phyloP scores from a whole-genome alignment of 2,329 filamentous ascomycete genomes.

The Rasamsonia emersonii region DNA sequence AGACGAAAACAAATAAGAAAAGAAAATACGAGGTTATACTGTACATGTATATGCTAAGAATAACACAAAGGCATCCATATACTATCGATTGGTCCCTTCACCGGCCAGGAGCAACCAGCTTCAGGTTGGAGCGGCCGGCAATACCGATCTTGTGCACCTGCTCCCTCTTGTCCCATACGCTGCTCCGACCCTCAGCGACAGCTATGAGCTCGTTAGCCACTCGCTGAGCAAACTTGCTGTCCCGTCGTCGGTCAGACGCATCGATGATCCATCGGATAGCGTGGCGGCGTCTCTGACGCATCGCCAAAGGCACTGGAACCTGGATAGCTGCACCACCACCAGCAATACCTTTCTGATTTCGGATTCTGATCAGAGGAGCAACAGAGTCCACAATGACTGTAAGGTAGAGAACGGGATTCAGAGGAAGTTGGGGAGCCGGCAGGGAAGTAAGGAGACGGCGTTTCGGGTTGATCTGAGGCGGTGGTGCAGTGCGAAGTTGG shows the following conservation, averaged over 20 bases:
- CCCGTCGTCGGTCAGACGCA: slow-evolving; percentile 68
- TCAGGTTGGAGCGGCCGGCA: slow-evolving; percentile 64
- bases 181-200: slow-evolving; percentile 77
- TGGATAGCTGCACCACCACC: slow-evolving; percentile 81
- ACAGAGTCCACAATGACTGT: slow-evolving; percentile 87
- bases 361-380: slow-evolving; percentile 76
- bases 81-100: neutral
- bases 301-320: slow-evolving; percentile 66
- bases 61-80: neutral
- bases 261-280: slow-evolving; percentile 88
- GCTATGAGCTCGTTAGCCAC: slow-evolving; percentile 80
- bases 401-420: slow-evolving; percentile 84
- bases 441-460: slow-evolving; percentile 58
- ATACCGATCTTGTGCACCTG: slow-evolving; percentile 74
- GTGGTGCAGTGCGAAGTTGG: slow-evolving; percentile 71
- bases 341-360: slow-evolving; percentile 64
- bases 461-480: slow-evolving; percentile 64
- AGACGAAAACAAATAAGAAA: no score
- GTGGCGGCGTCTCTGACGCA: slow-evolving; percentile 65
- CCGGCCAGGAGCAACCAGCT: slow-evolving; percentile 17
- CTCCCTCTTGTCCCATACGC: slow-evolving; percentile 74
- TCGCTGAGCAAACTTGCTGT: slow-evolving; percentile 63
- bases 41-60: no score
- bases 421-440: slow-evolving; percentile 68
- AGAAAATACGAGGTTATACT: no score